Evolutionary conservation across 192 early-diverging fungal species (phyloP).

Genomic region (Jimgerdemannia flammicorona): DNA sequence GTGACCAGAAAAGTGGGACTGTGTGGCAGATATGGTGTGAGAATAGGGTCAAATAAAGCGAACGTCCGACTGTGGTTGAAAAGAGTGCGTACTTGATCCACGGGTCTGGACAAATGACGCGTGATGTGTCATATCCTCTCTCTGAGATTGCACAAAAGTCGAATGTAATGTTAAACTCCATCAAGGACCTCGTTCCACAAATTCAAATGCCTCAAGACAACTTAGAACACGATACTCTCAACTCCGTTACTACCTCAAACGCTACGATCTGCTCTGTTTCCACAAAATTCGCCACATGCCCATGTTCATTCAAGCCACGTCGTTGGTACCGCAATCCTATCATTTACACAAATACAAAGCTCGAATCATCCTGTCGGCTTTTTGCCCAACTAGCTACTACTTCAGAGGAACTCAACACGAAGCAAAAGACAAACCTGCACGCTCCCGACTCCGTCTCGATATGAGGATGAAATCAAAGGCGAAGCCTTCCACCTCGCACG

Average conservation of each 20-base stretch:
- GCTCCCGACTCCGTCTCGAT: conserved; percentile 58
- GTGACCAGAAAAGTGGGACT: conserved; percentile 71
- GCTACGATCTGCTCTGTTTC: conserved; percentile 92
- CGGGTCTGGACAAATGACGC: conserved; percentile 88
- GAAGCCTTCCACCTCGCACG: conserved; percentile 57
- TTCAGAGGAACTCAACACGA: neutral
- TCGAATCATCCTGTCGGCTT: neutral
- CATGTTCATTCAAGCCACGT: conserved; percentile 83
- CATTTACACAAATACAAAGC: conserved; percentile 11
- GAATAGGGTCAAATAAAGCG: neutral
- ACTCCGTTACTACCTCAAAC: conserved; percentile 38
- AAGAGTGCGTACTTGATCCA: conserved; percentile 62
- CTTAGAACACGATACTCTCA: too few species aligned
- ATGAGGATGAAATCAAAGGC: conserved; percentile 63
- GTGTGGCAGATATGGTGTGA: neutral
- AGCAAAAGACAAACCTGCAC: conserved; percentile 32
- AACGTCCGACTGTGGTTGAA: neutral
- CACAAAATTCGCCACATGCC: conserved; percentile 92
- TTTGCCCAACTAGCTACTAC: neutral
- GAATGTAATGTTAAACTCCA: too few species aligned
- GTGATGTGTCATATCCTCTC: conserved; percentile 43
- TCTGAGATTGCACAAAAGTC: conserved; percentile 13
- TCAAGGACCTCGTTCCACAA: too few species aligned
- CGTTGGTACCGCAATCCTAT: conserved; percentile 83
- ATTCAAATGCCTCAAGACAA: too few species aligned